Evolutionary conservation across 768 basidiomycete genomes (phyloP).

Genomic region (Asterophora lycoperdoides): DNA sequence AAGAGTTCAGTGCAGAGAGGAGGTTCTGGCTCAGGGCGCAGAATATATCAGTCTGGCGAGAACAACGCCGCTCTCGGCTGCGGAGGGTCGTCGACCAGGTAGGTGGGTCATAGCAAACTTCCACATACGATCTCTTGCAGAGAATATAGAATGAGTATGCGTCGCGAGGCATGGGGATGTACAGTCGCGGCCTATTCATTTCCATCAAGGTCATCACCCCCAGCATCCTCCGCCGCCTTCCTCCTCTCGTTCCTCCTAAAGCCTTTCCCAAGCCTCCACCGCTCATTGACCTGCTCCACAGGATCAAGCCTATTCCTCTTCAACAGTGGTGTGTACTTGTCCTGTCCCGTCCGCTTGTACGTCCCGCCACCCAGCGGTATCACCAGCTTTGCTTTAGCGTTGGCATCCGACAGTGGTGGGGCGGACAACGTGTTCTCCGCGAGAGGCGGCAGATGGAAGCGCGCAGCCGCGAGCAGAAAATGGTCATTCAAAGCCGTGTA

Average conservation of each 20-base stretch:
- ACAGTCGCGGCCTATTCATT: conserved; percentile 19
- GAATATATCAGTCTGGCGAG: too few species aligned
- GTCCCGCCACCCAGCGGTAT: conserved; percentile 74
- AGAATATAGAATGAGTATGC: too few species aligned
- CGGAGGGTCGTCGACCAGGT: too few species aligned
- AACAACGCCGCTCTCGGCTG: too few species aligned
- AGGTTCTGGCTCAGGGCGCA: too few species aligned
- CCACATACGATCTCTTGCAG: too few species aligned
- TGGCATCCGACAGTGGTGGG: neutral
- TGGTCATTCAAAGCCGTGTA: conserved; percentile 60
- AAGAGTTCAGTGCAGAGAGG: too few species aligned
- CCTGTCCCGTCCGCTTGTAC: conserved; percentile 43
- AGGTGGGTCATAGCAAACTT: too few species aligned
- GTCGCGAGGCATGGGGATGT: too few species aligned
- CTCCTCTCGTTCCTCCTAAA: conserved; percentile 38
- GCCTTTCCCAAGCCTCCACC: conserved; percentile 72
- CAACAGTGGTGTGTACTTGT: conserved; percentile 65
- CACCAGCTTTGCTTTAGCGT: conserved; percentile 25
- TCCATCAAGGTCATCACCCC: conserved; percentile 17
- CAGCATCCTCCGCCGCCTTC: conserved; percentile 19
- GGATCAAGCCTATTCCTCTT: conserved; percentile 63
- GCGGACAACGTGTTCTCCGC: conserved; percentile 29
- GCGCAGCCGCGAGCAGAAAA: conserved; percentile 55
- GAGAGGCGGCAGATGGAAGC: conserved; percentile 43
- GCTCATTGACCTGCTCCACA: conserved; percentile 70